These are phyloP conservation scores for Geotrichum australiense DNA, from an alignment of 1,139 yeast species.

Conservation along the genomic window DNA sequence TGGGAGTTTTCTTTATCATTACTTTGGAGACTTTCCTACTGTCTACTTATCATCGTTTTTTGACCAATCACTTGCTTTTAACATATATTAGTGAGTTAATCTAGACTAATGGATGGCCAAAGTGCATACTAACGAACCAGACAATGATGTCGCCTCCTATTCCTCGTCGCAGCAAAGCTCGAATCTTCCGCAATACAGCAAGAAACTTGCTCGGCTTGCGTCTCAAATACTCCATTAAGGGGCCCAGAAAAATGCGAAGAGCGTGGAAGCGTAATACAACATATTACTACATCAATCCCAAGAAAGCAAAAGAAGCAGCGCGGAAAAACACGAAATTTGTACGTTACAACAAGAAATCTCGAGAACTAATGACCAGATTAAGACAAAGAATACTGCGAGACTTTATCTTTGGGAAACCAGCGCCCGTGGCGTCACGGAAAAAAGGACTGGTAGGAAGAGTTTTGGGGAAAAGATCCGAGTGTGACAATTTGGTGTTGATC, in stretches of 20 bases:
- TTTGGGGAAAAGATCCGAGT: background rate
- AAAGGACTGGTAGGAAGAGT: conserved; percentile 4
- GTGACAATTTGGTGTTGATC: background rate
- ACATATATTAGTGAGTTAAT: too few species aligned
- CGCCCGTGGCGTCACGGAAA: conserved; percentile 9
- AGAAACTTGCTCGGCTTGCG: conserved; percentile 4
- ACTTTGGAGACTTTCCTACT: too few species aligned
- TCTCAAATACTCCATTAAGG: conserved; percentile 4
- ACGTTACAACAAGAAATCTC: background rate
- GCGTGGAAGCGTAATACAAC: conserved; percentile 12
- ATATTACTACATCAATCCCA: conserved; percentile 11
- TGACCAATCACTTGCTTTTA: too few species aligned
- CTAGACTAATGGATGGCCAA: too few species aligned
- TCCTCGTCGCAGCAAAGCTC: conserved; percentile 7
- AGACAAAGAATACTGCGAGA: conserved; percentile 6
- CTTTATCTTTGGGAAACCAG: conserved; percentile 4
- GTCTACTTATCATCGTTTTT: too few species aligned
- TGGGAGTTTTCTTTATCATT: too few species aligned
- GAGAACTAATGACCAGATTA: conserved; percentile 4
- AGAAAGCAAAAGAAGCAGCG: conserved; percentile 1
- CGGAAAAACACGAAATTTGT: background rate
- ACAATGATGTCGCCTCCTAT: conserved; percentile 12
- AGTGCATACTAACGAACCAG: too few species aligned
- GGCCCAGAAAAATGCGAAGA: conserved; percentile 7
- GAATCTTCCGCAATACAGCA: conserved; percentile 3